Evolutionary conservation across 352 stramenopile genomes (phyloP), one percentile per base, ranked within the genome.

Genomic region (Thalassiosira mediterranea): DNA sequence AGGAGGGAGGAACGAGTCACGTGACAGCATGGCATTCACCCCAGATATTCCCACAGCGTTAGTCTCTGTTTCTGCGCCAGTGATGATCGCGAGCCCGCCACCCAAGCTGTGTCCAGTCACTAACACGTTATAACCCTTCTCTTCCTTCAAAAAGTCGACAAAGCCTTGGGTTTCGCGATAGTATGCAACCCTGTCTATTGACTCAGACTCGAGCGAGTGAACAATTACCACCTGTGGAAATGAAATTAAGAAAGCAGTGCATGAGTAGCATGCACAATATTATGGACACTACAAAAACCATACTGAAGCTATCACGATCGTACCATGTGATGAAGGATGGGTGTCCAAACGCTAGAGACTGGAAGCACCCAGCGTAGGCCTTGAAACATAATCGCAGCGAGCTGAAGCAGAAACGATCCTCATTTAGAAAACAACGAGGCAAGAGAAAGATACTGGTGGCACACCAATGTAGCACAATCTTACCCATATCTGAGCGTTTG

Each of bases 401-500:
- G n/a, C n/a, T n/a, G n/a, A n/a, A n/a, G n/a, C n/a, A n/a, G n/a
- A n/a, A n/a, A n/a, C n/a, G n/a, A n/a, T n/a, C n/a, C n/a, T n/a
- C n/a, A n/a, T n/a, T n/a, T n/a, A n/a, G n/a, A n/a, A n/a, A n/a
- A n/a, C n/a, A n/a, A n/a, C n/a, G n/a, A n/a, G n/a, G n/a, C n/a
- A n/a, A n/a, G n/a, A n/a, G n/a, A n/a, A n/a, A n/a, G n/a, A n/a
- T n/a, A n/a, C n/a, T n/a, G n/a, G n/a, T n/a, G n/a, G n/a, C n/a
- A n/a, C n/a, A n/a, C n/a, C n/a, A n/a, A n/a, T n/a, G n/a, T n/a
- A n/a, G n/a, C n/a, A n/a, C 34, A 42, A 42, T 42, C 7, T 42
- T 7, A 13, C 34, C 88, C 88, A 94, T 1, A 94, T 38, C 60
- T 94, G 85, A 4, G 76, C 72, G 81, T 94, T 81, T 11, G 77